Base-by-base conservation (phyloP, 2,329 filamentous ascomycete species). In the Aschersonia sp. region DNA sequence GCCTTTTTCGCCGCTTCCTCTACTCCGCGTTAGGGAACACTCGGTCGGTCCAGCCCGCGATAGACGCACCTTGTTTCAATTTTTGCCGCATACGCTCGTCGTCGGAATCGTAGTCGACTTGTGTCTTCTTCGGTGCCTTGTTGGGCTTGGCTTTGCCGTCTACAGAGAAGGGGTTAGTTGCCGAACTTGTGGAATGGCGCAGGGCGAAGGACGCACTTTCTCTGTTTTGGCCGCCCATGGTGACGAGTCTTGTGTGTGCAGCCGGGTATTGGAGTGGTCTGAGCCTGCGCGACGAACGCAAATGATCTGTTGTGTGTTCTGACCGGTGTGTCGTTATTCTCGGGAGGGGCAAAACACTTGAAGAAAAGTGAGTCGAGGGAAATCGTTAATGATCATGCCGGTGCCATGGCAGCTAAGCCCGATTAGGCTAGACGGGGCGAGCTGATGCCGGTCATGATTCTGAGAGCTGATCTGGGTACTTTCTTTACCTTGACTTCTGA, bases 1-100 rank as follows among this genome's bases (percentile, higher is more conserved):
- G 89, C 87, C 71, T 94, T 91, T 68, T 81, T 84, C 44, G 84
- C 85, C 74, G 89, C 88, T 62, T 87, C 84, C 58, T 89, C 87
- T 85, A 58, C 55, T 32, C 1, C 31, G 44, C 20, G 9, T 6
- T 42, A 12, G 20, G 28, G 5, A 5, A 46, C 6, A 42, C 29
- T 30, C 9, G 40, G 20, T 9, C 6, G 10, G 20, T 20, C 20
- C 20, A 20, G 20, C 20, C 20, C 20, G 20, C 20, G 20, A 20
- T 20, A 2, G 44, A n/a, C 44, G 44, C 10, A 45, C 44, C 44
- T 35, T 35, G 9, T 38, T 31, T 45, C 12, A 28, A 5, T 29
- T 45, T 45, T 29, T 45, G n/a, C 9, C 10, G n/a, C 9, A 7
- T 5, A 9, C 9, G 9, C 31, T 35, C 10, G 31, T 32, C 31